Evolutionary conservation across 1,284 basidiomycete species (phyloP).

Genomic region (Calocybe gambosa): DNA sequence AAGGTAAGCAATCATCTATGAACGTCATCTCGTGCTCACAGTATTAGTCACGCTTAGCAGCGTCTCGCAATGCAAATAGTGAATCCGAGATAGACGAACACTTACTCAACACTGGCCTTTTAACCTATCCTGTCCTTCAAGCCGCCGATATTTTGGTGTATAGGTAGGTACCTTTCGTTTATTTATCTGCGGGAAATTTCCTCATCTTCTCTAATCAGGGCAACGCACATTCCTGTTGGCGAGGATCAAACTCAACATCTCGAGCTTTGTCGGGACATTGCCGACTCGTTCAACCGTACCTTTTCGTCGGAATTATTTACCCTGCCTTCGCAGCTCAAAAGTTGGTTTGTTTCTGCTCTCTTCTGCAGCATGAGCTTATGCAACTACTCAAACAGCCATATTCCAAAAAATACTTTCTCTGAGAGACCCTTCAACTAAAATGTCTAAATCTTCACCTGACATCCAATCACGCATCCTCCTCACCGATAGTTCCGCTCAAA

Average conservation of each 20-base stretch:
- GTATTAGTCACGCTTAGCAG: constrained; percentile 68
- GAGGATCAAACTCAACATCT: constrained; percentile 95
- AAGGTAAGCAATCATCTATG: constrained; percentile 49
- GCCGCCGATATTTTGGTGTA: constrained; percentile 91
- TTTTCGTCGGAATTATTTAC: constrained; percentile 60
- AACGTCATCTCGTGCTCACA: not conserved
- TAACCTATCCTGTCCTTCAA: constrained; percentile 92
- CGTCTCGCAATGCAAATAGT: constrained; percentile 65
- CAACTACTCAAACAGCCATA: constrained; percentile 44
- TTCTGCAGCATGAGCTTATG: not conserved
- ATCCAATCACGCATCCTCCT: constrained; percentile 80
- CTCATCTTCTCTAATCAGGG: constrained; percentile 34
- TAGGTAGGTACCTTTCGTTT: constrained; percentile 40
- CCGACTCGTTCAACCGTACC: constrained; percentile 76
- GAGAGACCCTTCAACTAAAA: constrained; percentile 81
- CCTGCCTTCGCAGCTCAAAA: constrained; percentile 67
- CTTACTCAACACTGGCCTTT: constrained; percentile 76
- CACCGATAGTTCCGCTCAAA: constrained; percentile 65
- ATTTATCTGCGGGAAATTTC: not conserved
- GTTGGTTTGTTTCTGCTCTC: constrained; percentile 38
- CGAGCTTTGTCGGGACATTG: constrained; percentile 82
- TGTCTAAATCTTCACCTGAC: constrained; percentile 91
- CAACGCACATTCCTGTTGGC: constrained; percentile 92
- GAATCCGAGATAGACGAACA: constrained; percentile 79
- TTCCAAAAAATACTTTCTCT: constrained; percentile 79